Evolutionary conservation across 2,329 filamentous ascomycete genomes (phyloP), one percentile per base, ranked within the genome.

Genomic region (Stromatinia cepivora): DNA sequence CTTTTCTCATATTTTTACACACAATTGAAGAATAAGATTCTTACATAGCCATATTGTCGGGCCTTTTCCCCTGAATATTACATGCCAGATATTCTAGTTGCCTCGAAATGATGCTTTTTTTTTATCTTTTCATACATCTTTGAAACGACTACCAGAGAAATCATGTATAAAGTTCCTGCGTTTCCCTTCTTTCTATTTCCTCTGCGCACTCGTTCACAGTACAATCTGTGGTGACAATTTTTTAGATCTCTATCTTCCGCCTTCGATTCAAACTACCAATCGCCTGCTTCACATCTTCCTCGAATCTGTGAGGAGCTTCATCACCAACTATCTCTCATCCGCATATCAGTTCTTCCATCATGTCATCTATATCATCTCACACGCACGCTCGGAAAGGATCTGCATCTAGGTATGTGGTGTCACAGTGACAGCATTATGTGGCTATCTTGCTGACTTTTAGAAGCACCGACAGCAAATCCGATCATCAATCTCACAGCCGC

Each of bases 281-380:
- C 17, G 13, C 46, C 22, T 34, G 1, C 13, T n/a, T 48, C 59
- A 50, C 10, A 6, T 62, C 1, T 6, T 20, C 20, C 31, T 15
- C 22, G 9, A 9, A 15, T 15, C 31, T n/a, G 28, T 36, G 59
- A 22, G 42, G 31, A 54, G 9, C 5, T 53, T 39, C 6, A n/a
- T 62, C 59, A 62, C 15, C 28, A 25, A 62, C 11, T 4, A 50
- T 13, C 22, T 36, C 9, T 15, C 7, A 17, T 17, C 11, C 39
- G 17, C 15, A 53, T 42, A 34, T 42, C 22, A 10, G 15, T 39
- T 65, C 34, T 42, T 28, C 53, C 62, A 65, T 22, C 17, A 65
- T 65, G 62, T 42, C 62, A 17, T 42, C 48, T n/a, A 39, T 4
- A 36, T 63, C 66, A 34, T 46, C 57, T 54, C 42, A 61, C n/a